These are phyloP conservation scores for Globisporangium orthogonon DNA, from an alignment of 352 stramenopile genomes.

Conservation along the genomic window DNA sequence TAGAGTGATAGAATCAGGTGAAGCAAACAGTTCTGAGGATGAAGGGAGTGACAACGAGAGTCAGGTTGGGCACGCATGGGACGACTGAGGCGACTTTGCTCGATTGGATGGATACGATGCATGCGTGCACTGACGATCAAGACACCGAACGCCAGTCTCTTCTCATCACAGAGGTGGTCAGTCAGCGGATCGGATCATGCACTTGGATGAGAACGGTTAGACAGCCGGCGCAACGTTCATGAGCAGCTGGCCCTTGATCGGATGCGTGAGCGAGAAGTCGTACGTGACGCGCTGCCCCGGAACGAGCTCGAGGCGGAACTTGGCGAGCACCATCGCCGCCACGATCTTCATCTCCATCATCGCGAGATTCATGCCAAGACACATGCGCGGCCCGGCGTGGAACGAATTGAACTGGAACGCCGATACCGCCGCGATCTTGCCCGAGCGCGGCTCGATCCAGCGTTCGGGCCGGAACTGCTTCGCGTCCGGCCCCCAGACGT, in stretches of 20 bases:
- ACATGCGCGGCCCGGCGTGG: constrained; percentile 58
- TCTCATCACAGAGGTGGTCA: too few relatives aligned
- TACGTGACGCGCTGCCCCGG: constrained; percentile 31
- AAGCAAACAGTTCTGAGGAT: too few relatives aligned
- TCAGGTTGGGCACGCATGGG: too few relatives aligned
- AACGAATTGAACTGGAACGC: constrained; percentile 69
- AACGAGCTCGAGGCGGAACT: constrained; percentile 43
- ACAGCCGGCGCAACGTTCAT: not conserved
- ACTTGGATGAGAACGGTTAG: not conserved
- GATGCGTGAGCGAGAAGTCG: constrained; percentile 34
- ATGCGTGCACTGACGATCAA: too few relatives aligned
- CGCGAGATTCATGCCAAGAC: constrained; percentile 67
- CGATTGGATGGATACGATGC: not conserved
- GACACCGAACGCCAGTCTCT: too few relatives aligned
- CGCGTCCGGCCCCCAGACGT: constrained; percentile 61
- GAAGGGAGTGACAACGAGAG: too few relatives aligned
- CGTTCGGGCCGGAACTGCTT: constrained; percentile 56
- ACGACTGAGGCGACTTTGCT: too few relatives aligned
- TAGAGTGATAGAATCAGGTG: too few relatives aligned
- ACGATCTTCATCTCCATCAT: constrained; percentile 85
- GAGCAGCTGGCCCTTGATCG: constrained; percentile 2
- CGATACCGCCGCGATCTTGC: constrained; percentile 27
- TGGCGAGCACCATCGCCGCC: constrained; percentile 40
- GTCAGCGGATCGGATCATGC: too few relatives aligned
- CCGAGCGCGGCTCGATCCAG: constrained; percentile 40